A percentile compares a stretch with the other conserved stretches of the same genome.
Conservation (phyloP, 2,329 filamentous ascomycete genomes). For the Aureobasidium sp. region DNA sequence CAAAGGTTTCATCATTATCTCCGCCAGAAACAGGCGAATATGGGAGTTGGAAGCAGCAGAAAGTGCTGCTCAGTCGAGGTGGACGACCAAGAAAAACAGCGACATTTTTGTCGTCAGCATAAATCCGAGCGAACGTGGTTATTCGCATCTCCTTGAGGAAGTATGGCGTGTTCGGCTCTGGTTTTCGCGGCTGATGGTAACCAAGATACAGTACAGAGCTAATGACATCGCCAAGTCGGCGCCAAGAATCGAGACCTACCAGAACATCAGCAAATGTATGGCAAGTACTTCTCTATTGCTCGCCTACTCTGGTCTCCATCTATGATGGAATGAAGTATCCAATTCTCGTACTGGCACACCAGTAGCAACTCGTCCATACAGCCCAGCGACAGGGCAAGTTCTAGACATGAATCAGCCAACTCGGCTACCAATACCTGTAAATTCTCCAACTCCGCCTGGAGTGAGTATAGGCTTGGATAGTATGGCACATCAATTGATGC, state of each 20-base stretch:
- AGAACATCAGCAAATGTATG: slow-evolving; percentile 50
- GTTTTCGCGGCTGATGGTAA: slow-evolving; percentile 48
- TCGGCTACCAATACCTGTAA: too few species aligned
- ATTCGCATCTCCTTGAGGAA: slow-evolving; percentile 49
- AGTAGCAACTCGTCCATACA: too few species aligned
- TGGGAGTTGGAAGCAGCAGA: slow-evolving; percentile 39
- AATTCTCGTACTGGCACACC: too few species aligned
- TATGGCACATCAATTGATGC: too few species aligned
- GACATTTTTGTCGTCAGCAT: slow-evolving; percentile 53
- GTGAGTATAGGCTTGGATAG: too few species aligned
- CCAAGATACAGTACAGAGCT: slow-evolving; percentile 54
- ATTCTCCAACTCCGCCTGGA: too few species aligned
- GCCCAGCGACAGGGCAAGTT: too few species aligned
- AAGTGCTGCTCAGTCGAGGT: slow-evolving; percentile 49
- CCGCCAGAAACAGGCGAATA: not conserved
- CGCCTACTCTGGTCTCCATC: too few species aligned
- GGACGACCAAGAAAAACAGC: slow-evolving; percentile 58
- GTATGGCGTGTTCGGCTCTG: slow-evolving; percentile 33
- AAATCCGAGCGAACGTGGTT: slow-evolving; percentile 47
- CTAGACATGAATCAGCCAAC: too few species aligned
- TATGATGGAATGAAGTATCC: too few species aligned
- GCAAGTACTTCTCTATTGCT: too few species aligned
- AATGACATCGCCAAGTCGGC: slow-evolving; percentile 51
- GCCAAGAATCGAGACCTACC: slow-evolving; percentile 55
- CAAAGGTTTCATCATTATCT: not conserved